Conservation (phyloP, 2,329 filamentous ascomycete genomes). For the Basipetospora chlamydospora region DNA sequence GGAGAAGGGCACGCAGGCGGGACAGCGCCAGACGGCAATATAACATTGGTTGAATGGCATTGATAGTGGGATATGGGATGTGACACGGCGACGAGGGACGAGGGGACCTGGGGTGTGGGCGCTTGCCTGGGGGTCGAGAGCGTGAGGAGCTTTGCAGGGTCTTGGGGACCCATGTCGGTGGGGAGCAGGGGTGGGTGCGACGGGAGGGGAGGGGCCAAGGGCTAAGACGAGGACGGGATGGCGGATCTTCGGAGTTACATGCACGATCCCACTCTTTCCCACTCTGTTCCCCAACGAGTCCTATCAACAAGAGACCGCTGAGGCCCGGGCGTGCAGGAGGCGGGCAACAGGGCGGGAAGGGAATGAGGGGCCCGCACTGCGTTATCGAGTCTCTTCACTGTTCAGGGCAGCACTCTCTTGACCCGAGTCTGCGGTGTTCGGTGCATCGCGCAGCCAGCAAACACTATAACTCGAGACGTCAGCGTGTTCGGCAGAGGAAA, state of each 20-base stretch:
- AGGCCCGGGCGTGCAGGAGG: constrained; percentile 5
- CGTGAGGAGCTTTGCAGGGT: constrained; percentile 2
- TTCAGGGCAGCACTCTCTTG: too few relatives aligned
- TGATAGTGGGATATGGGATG: constrained; percentile 22
- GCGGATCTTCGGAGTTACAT: too few relatives aligned
- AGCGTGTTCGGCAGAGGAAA: too few relatives aligned
- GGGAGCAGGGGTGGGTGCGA: constrained; percentile 2
- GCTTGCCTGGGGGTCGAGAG: constrained; percentile 6
- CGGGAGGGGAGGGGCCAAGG: constrained; percentile 2
- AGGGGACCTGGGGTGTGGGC: constrained; percentile 6
- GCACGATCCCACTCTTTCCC: not conserved
- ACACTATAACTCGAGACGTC: too few relatives aligned
- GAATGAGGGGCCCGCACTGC: not conserved
- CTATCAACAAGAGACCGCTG: not conserved
- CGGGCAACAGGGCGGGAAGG: not conserved
- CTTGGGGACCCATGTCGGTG: not conserved
- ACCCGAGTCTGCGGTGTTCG: too few relatives aligned
- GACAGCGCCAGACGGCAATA: constrained; percentile 4
- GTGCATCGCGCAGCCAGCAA: too few relatives aligned
- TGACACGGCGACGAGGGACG: constrained; percentile 8
- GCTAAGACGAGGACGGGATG: not conserved
- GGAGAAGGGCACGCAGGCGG: not conserved
- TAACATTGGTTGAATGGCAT: constrained; percentile 14
- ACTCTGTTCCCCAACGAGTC: not conserved
- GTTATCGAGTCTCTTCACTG: not conserved